These are phyloP conservation scores for Hyphopichia pseudoburtonii DNA, from an alignment of 1,139 yeast genomes.

Conservation along the genomic window DNA sequence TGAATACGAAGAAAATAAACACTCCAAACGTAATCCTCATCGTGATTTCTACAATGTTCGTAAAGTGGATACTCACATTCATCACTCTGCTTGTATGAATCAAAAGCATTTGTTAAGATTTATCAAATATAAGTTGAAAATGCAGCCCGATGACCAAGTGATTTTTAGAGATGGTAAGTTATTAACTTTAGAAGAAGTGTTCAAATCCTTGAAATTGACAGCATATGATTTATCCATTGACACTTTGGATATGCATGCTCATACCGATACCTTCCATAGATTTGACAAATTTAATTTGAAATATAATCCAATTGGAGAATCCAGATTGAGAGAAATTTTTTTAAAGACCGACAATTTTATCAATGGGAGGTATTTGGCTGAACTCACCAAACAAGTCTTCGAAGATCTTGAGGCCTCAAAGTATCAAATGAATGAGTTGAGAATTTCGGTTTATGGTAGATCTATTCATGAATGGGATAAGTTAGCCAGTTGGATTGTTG, in stretches of 20 bases:
- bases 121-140: constrained; percentile 77
- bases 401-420: constrained; percentile 92
- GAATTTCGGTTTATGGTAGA: constrained; percentile 93
- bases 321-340: constrained; percentile 92
- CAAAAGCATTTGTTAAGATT: constrained; percentile 94
- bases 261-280: constrained; percentile 95
- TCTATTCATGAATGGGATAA: constrained; percentile 92
- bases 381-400: constrained; percentile 88
- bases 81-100: constrained; percentile 98
- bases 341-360: constrained; percentile 93
- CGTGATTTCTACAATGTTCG: constrained; percentile 97
- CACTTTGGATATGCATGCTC: constrained; percentile 99
- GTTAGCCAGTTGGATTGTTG: constrained; percentile 91
- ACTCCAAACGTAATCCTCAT: constrained; percentile 77
- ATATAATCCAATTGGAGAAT: constrained; percentile 97
- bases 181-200: constrained; percentile 84
- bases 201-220: constrained; percentile 82
- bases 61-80: constrained; percentile 98
- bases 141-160: constrained; percentile 78
- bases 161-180: constrained; percentile 91
- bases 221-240: constrained; percentile 96
- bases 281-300: constrained; percentile 97
- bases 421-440: constrained; percentile 94
- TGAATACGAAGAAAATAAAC: constrained; percentile 90
- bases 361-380: constrained; percentile 86